Base-by-base conservation (phyloP, 106 monocot species). In the Acorus calamus region DNA sequence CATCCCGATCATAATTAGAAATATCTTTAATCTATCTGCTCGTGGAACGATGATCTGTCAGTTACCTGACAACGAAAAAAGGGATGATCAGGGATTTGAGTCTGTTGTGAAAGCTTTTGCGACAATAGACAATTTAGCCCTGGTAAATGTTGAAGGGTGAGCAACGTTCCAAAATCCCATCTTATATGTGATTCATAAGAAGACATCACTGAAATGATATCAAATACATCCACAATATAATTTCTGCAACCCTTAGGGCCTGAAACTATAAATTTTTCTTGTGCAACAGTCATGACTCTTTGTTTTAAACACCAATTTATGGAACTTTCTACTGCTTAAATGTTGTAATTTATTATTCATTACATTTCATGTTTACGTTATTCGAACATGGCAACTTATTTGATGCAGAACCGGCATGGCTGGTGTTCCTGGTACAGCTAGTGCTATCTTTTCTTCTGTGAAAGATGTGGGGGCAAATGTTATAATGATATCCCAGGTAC, bases 401-500 rank as follows among this genome's bases (percentile, higher is more conserved):
- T 7, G 44, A 53, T 70, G 69, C 56, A 98, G 96, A 75, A 91
- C 91, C 68, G 96, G 96, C 72, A 98, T 98, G 96, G 96, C 96
- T 78, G 96, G 96, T 71, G 91, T 98, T 64, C 96, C 96, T 77
- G 96, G 96, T 56, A 98, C 96, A 70, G 96, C 96, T 1, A 98
- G 96, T 88, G 85, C 78, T 73, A 98, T 98, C 53, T 98, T 98
- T 79, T 46, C 66, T 83, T 57, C 83, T 43, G 96, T 98, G 60
- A 98, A 92, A 79, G 91, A 85, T 66, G 96, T 98, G 53, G 96
- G 96, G 52, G 96, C 96, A 67, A 98, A 98, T 83, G 96, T 98
- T 69, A 85, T 98, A 54, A 98, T 98, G 96, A 98, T 98, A 66
- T 98, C 96, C 47, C 96, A 98, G 91, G 96, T 98, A 78, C 14